Percentiles rank a stretch among this genome's conserved stretches.
phyloP scores from a whole-genome alignment of 2,329 filamentous ascomycete genomes.

The Colletotrichum sp. region DNA sequence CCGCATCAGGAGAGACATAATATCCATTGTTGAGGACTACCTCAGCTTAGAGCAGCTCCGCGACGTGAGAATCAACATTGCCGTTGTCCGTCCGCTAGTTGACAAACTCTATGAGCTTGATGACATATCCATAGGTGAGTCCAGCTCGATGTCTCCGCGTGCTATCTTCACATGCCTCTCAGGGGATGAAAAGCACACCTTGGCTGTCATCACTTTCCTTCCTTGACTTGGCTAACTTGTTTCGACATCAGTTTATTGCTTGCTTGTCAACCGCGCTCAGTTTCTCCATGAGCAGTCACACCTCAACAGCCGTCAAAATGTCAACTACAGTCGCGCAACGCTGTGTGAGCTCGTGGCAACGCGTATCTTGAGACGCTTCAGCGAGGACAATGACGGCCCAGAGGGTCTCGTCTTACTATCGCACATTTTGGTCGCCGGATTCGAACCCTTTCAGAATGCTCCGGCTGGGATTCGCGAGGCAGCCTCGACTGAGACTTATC shows the following conservation, averaged over 20 bases:
- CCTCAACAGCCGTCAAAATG: constrained; percentile 79
- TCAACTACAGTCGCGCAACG: constrained; percentile 77
- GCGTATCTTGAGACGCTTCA: constrained; percentile 77
- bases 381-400: constrained; percentile 76
- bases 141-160: not conserved
- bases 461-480: constrained; percentile 69
- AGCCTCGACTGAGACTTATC: constrained; percentile 54
- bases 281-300: constrained; percentile 81
- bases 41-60: constrained; percentile 77
- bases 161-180: not conserved
- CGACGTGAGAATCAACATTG: constrained; percentile 81
- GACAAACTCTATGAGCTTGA: constrained; percentile 81
- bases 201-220: not conserved
- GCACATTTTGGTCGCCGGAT: constrained; percentile 82
- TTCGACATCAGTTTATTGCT: constrained; percentile 69
- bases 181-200: not conserved
- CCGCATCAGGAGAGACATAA: constrained; percentile 68
- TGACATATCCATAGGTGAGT: constrained; percentile 76
- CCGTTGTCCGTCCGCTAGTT: constrained; percentile 81
- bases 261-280: constrained; percentile 81
- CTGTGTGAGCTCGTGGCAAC: constrained; percentile 83
- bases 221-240: not conserved
- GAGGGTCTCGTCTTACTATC: constrained; percentile 76
- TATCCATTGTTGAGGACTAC: constrained; percentile 67
- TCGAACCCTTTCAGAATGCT: constrained; percentile 85